Evolutionary conservation across 2,329 filamentous ascomycete species (phyloP).

Genomic region (Diaporthe citriasiana): DNA sequence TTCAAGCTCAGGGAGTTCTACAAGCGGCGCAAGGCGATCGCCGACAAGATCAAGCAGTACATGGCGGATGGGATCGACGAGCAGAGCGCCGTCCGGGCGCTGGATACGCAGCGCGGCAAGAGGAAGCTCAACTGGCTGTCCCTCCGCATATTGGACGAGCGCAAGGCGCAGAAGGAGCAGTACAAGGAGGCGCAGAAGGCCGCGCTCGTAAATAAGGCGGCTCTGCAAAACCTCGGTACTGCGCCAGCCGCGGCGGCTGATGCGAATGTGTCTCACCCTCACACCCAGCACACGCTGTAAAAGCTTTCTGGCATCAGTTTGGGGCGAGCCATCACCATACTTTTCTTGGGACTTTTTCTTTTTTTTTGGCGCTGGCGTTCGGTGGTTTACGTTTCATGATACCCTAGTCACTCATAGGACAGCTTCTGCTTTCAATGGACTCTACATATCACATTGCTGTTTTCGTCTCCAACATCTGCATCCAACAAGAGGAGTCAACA

Average conservation of each 20-base stretch:
- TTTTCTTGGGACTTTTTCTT: not conserved
- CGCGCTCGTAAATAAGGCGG: conserved; percentile 42
- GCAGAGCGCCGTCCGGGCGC: conserved; percentile 52
- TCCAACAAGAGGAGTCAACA: not conserved
- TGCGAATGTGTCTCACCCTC: not conserved
- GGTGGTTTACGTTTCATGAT: conserved; percentile 3
- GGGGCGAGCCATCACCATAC: no score
- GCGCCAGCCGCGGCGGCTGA: not conserved
- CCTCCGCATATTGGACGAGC: conserved; percentile 53
- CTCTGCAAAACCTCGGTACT: conserved; percentile 19
- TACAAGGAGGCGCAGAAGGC: conserved; percentile 43
- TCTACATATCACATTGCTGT: not conserved
- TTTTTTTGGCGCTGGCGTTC: conserved; percentile 9
- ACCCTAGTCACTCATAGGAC: conserved; percentile 10
- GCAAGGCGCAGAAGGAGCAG: conserved; percentile 49
- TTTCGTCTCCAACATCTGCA: not conserved
- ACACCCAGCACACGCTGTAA: conserved; percentile 4
- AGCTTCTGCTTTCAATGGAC: not conserved
- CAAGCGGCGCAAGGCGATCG: conserved; percentile 55
- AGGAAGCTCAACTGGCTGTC: conserved; percentile 56
- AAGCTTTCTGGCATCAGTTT: not conserved
- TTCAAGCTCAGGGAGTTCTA: conserved; percentile 56
- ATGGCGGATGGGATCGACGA: conserved; percentile 54
- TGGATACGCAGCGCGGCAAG: conserved; percentile 54
- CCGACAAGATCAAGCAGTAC: conserved; percentile 56